These are phyloP conservation scores for Yarrowia sp. DNA, from an alignment of 805 yeast species.

Conservation along the genomic window DNA sequence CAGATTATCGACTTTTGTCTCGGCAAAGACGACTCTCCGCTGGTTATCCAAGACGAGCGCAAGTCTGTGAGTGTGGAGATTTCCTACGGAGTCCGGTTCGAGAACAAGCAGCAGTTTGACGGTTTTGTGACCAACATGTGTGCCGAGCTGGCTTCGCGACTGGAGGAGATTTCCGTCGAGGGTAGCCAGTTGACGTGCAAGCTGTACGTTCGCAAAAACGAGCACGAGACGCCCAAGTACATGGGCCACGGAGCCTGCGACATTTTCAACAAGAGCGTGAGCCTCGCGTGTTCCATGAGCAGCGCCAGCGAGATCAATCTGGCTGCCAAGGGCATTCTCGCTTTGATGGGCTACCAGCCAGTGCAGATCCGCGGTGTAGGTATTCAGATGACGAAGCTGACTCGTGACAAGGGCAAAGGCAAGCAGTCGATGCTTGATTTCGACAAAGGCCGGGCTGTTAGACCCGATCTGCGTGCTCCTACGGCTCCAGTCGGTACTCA, in stretches of 20 bases:
- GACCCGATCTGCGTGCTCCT: background rate
- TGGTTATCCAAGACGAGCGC: conserved; percentile 46
- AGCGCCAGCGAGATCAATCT: conserved; percentile 52
- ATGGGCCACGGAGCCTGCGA: conserved; percentile 85
- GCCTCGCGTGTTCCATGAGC: conserved; percentile 58
- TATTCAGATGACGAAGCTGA: conserved; percentile 60
- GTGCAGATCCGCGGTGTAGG: conserved; percentile 76
- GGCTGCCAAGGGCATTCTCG: conserved; percentile 55
- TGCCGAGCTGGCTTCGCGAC: conserved; percentile 56
- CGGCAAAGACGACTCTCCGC: conserved; percentile 66
- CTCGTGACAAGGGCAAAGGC: conserved; percentile 5
- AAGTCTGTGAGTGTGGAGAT: conserved; percentile 85
- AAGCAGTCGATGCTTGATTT: conserved; percentile 7
- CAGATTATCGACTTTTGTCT: conserved; percentile 58
- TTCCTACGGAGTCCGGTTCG: conserved; percentile 85
- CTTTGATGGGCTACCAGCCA: conserved; percentile 59
- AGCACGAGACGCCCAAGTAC: conserved; percentile 73
- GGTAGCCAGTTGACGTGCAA: conserved; percentile 65
- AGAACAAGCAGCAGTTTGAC: conserved; percentile 59
- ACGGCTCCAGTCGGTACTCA: conserved; percentile 8
- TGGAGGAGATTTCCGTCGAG: conserved; percentile 46
- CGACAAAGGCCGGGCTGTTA: background rate
- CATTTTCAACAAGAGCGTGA: conserved; percentile 54
- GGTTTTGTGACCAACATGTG: conserved; percentile 57
- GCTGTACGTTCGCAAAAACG: conserved; percentile 58